Percentiles rank a stretch among this genome's conserved stretches.
phyloP scores from a whole-genome alignment of 495 filamentous ascomycete species.

The Hypoxylon fuscum region DNA sequence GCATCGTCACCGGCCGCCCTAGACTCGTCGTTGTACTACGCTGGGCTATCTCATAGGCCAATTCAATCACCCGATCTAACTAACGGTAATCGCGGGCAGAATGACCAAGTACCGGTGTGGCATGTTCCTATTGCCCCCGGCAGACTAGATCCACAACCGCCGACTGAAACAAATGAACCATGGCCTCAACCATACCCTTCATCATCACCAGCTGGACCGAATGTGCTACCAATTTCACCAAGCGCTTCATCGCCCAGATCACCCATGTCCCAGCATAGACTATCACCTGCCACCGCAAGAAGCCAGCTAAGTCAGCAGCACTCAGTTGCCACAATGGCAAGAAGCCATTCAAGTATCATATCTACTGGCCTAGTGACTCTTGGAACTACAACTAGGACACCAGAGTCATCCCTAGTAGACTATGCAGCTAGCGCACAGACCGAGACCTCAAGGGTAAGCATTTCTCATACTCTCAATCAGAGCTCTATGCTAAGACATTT shows the following conservation, averaged over 20 bases:
- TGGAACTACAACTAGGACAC: neutral
- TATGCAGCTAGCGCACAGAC: neutral
- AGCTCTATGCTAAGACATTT: slow-evolving; percentile 1
- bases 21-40: neutral
- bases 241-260: neutral
- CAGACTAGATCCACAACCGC: neutral
- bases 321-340: neutral
- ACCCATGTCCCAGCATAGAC: neutral
- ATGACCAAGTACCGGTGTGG: neutral
- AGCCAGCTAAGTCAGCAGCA: slow-evolving; percentile 6
- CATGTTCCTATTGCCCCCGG: slow-evolving; percentile 8
- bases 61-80: neutral
- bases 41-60: neutral
- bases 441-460: slow-evolving; percentile 1
- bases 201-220: neutral
- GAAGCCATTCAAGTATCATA: neutral
- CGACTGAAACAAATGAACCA: neutral
- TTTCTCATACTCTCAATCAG: neutral
- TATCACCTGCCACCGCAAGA: slow-evolving; percentile 1
- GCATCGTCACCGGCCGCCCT: neutral
- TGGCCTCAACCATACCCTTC: neutral
- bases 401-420: neutral
- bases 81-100: neutral
- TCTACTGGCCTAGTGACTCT: neutral
- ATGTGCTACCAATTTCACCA: neutral